Evolutionary conservation across 441 rosid species (phyloP).

Genomic region (Syzygium malaccense): DNA sequence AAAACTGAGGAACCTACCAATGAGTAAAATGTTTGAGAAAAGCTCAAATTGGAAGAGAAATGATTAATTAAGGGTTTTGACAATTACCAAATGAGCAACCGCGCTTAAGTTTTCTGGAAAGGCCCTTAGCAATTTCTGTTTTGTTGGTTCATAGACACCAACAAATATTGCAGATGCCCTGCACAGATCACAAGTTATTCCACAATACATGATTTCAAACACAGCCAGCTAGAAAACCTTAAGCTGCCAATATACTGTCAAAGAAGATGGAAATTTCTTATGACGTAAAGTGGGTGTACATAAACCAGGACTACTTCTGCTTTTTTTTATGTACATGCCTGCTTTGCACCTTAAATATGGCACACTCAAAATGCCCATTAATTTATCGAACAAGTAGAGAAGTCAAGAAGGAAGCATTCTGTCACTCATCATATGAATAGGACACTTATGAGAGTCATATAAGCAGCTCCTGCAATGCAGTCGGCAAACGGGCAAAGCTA

Average conservation of each 20-base stretch:
- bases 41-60: not conserved
- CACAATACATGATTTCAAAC: not conserved
- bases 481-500: not conserved
- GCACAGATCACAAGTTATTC: not conserved
- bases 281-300: not conserved
- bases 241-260: not conserved
- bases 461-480: not conserved
- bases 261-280: not conserved
- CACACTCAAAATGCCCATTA: not conserved
- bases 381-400: not conserved
- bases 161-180: slow-evolving; percentile 24
- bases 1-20: not conserved
- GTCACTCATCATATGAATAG: not conserved
- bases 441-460: not conserved
- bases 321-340: not conserved
- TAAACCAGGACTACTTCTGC: not conserved
- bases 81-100: slow-evolving; percentile 19
- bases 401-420: not conserved
- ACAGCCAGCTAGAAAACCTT: not conserved
- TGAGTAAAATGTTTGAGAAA: not conserved
- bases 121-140: slow-evolving; percentile 17
- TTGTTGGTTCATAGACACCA: slow-evolving; percentile 25
- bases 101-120: slow-evolving; percentile 28
- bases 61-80: not conserved
- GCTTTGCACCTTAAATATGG: not conserved